phyloP scores from a whole-genome alignment of 257 asterid species.

The Lycium ferocissimum region DNA sequence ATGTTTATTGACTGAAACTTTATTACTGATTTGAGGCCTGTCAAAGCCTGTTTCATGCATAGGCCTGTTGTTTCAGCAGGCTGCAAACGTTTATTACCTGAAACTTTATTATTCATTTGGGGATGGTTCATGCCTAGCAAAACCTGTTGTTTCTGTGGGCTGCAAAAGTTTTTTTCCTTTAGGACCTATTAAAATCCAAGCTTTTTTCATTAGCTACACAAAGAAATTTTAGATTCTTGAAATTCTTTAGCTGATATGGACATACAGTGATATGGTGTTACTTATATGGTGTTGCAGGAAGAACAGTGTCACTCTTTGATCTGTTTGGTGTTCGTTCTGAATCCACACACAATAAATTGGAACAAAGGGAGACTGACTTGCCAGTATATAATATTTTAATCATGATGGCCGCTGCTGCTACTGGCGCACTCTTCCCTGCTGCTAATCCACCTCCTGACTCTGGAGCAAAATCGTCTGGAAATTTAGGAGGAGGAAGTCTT shows the following conservation, averaged over 20 bases:
- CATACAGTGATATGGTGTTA: not conserved
- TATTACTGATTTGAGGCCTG: not conserved
- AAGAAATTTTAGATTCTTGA: not conserved
- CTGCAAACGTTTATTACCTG: not conserved
- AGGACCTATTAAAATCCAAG: not conserved
- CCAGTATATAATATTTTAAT: constrained; percentile 33
- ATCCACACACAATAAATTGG: constrained; percentile 17
- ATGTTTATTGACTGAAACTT: not conserved
- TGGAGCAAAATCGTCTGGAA: constrained; percentile 64
- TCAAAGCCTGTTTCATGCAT: no score
- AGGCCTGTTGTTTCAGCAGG: not conserved
- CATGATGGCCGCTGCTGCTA: constrained; percentile 87
- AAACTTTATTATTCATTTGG: not conserved
- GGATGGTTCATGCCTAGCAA: no score
- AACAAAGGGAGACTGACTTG: constrained; percentile 4
- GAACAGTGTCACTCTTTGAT: constrained; percentile 48
- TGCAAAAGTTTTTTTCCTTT: not conserved
- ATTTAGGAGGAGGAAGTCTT: constrained; percentile 53
- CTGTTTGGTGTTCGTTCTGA: constrained; percentile 33
- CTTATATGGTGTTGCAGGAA: constrained; percentile 37
- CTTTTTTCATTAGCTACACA: not conserved
- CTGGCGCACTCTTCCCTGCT: constrained; percentile 70
- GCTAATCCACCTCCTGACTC: constrained; percentile 67
- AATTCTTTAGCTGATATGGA: not conserved
- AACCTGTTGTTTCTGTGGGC: not conserved